Evolutionary conservation across 768 basidiomycete species (phyloP).

Genomic region (Boletellus sp.): DNA sequence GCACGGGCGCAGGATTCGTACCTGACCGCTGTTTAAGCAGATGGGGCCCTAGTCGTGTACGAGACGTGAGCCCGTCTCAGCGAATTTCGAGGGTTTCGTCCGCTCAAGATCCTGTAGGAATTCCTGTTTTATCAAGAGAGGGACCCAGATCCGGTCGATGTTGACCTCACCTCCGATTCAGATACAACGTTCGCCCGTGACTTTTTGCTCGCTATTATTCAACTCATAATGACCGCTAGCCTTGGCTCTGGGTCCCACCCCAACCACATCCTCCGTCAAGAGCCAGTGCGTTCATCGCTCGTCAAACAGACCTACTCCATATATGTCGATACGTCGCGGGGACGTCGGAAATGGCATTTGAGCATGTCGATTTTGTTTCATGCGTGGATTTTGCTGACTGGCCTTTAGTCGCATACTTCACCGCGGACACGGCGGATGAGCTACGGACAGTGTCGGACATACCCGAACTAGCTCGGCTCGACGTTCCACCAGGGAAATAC

Average conservation of each 20-base stretch:
- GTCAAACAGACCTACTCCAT: conserved; percentile 83
- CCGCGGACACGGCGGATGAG: conserved; percentile 53
- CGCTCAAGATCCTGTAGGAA: conserved; percentile 43
- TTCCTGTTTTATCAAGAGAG: conserved; percentile 76
- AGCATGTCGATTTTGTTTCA: conserved; percentile 43
- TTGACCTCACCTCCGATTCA: conserved; percentile 49
- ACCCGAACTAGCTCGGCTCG: conserved; percentile 48
- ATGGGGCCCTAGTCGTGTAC: conserved; percentile 78
- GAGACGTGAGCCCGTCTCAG: conserved; percentile 51
- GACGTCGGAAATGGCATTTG: conserved; percentile 79
- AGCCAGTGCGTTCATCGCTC: conserved; percentile 44
- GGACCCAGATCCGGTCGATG: conserved; percentile 47
- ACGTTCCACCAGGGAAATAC: conserved; percentile 59
- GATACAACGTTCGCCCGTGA: conserved; percentile 41
- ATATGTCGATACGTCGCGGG: conserved; percentile 59
- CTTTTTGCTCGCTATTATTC: neutral
- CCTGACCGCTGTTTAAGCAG: conserved; percentile 25
- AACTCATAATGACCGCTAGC: conserved; percentile 19
- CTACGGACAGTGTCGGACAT: conserved; percentile 60
- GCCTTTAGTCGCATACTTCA: conserved; percentile 70
- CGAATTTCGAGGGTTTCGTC: neutral
- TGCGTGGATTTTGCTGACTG: conserved; percentile 3
- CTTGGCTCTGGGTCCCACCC: conserved; percentile 30
- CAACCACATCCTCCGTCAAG: conserved; percentile 24
- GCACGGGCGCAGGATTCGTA: neutral